Conservation (phyloP, 805 yeast genomes). For the Wickerhamomyces pijperi region DNA sequence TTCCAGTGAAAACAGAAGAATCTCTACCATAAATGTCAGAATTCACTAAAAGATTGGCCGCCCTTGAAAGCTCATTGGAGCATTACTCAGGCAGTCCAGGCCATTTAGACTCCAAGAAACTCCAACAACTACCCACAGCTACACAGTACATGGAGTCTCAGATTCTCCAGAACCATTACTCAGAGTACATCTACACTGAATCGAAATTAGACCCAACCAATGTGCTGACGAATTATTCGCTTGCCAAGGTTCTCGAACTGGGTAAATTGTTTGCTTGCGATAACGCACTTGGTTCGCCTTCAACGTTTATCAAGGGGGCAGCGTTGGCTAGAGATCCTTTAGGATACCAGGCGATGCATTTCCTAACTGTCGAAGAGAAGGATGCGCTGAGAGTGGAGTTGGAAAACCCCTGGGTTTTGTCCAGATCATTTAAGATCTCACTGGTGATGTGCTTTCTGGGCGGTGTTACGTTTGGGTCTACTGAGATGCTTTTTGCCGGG, state of each 20-base stretch:
- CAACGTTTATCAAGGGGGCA: conserved; percentile 53
- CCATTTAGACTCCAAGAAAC: too few species aligned
- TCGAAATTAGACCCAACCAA: conserved; percentile 17
- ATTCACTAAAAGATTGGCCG: too few species aligned
- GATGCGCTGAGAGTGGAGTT: conserved; percentile 33
- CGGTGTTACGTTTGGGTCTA: conserved; percentile 76
- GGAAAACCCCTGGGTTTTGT: conserved; percentile 33
- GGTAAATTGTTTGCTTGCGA: conserved; percentile 55
- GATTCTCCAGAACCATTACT: too few species aligned
- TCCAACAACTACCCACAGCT: too few species aligned
- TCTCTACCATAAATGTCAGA: too few species aligned
- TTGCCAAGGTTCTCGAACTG: conserved; percentile 56
- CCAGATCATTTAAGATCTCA: conserved; percentile 53
- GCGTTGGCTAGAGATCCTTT: conserved; percentile 53
- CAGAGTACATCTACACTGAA: neutral
- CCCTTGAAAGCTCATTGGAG: too few species aligned
- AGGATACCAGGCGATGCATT: conserved; percentile 47
- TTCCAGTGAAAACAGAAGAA: too few species aligned
- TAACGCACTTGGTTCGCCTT: conserved; percentile 34
- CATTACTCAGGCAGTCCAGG: too few species aligned
- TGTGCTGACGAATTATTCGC: conserved; percentile 44
- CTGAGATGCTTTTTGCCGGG: conserved; percentile 67
- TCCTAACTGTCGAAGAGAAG: conserved; percentile 46
- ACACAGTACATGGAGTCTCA: too few species aligned
- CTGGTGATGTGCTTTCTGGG: conserved; percentile 33